Conservation (phyloP, 2,329 filamentous ascomycete species). For the Hypoxylon sp. region DNA sequence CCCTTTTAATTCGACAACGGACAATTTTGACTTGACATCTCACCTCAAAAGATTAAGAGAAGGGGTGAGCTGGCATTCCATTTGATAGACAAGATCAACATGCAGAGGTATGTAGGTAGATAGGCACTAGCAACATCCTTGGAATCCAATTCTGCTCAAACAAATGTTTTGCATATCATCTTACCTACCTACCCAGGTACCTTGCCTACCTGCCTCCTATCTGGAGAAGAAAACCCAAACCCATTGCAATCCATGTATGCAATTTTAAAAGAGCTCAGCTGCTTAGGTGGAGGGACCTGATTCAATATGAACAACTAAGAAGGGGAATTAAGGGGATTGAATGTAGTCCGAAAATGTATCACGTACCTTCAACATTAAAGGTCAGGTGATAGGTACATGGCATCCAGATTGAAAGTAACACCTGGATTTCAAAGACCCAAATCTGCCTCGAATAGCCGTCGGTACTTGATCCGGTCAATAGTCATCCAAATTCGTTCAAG, state of each 20-base stretch:
- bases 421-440: not conserved
- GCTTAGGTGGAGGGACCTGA: slow-evolving; percentile 15
- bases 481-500: slow-evolving; percentile 28
- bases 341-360: slow-evolving; percentile 10
- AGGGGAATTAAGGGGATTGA: slow-evolving; percentile 6
- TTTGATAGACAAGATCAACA: slow-evolving; percentile 41
- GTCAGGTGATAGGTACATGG: slow-evolving; percentile 27
- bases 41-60: slow-evolving; percentile 25
- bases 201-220: slow-evolving; percentile 11
- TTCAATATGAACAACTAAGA: slow-evolving; percentile 20
- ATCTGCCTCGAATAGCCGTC: slow-evolving; percentile 42
- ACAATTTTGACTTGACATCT: slow-evolving; percentile 19
- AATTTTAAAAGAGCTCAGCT: slow-evolving; percentile 25
- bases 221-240: slow-evolving; percentile 18
- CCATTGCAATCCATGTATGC: slow-evolving; percentile 30
- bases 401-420: slow-evolving; percentile 1
- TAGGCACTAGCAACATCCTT: slow-evolving; percentile 19
- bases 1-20: slow-evolving; percentile 18
- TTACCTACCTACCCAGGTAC: slow-evolving; percentile 8
- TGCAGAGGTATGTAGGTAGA: slow-evolving; percentile 2
- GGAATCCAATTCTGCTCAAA: slow-evolving; percentile 20
- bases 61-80: slow-evolving; percentile 30
- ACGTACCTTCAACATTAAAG: slow-evolving; percentile 13
- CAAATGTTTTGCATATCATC: slow-evolving; percentile 40
- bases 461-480: slow-evolving; percentile 41